These are phyloP conservation scores for Mycena albidolilacea DNA, from an alignment of 768 basidiomycete species.

Conservation along the genomic window DNA sequence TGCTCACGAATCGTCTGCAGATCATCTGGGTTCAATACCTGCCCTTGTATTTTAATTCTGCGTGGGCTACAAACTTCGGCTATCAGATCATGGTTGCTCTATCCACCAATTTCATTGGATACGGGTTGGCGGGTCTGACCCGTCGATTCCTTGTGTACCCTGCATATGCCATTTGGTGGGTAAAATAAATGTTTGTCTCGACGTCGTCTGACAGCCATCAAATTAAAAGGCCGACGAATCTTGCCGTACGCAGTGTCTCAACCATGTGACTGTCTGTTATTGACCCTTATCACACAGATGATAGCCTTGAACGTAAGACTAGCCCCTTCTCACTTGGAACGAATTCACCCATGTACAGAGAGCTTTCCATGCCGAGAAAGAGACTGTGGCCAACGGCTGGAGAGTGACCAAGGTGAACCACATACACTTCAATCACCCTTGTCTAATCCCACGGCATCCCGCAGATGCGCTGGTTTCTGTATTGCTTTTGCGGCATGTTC, in stretches of 20 bases:
- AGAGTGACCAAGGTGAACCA: constrained; percentile 30
- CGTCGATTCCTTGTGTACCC: constrained; percentile 73
- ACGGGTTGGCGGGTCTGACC: constrained; percentile 63
- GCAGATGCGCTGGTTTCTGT: constrained; percentile 57
- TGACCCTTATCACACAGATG: neutral
- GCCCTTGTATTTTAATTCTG: constrained; percentile 51
- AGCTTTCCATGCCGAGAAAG: constrained; percentile 60
- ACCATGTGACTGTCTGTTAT: neutral
- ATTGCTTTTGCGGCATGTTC: constrained; percentile 52
- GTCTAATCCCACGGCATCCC: neutral
- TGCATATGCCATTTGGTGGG: constrained; percentile 70
- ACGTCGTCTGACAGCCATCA: neutral
- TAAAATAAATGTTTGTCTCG: constrained; percentile 44
- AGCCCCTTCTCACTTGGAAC: neutral
- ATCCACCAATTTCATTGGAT: constrained; percentile 62
- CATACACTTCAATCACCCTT: constrained; percentile 17
- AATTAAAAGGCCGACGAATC: neutral
- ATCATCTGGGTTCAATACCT: constrained; percentile 71
- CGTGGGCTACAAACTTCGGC: constrained; percentile 50
- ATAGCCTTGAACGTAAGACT: constrained; percentile 3
- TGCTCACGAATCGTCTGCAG: constrained; percentile 43
- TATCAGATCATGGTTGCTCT: constrained; percentile 60
- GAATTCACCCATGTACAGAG: constrained; percentile 43
- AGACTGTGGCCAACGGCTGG: constrained; percentile 43
- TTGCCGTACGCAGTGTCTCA: neutral